phyloP scores from a whole-genome alignment of 1,284 basidiomycete genomes.

The Ganoderma resinaceum region DNA sequence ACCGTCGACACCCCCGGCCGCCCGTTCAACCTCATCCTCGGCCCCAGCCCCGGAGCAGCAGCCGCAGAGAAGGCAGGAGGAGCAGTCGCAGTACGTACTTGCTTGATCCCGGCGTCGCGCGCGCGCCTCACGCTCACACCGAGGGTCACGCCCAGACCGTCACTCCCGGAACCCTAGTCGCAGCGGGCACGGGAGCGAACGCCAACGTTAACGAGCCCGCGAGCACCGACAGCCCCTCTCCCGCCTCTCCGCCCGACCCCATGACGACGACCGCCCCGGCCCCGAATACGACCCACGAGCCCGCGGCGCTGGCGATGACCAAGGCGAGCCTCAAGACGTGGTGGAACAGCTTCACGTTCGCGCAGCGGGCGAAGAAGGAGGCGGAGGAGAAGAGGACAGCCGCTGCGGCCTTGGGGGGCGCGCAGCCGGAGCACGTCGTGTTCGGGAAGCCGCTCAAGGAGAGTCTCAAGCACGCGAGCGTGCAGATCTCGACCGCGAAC shows the following conservation, averaged over 20 bases:
- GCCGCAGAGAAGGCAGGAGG: conserved; percentile 7
- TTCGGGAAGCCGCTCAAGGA: conserved; percentile 89
- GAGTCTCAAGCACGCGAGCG: conserved; percentile 87
- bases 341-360: conserved; percentile 81
- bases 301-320: conserved; percentile 47
- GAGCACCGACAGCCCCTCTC: conserved; percentile 13
- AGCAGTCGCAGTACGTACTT: conserved; percentile 3
- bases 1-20: conserved; percentile 31
- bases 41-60: conserved; percentile 7
- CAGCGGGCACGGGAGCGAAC: conserved; percentile 7
- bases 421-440: conserved; percentile 51
- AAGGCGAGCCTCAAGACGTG: conserved; percentile 79
- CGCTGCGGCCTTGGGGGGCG: conserved; percentile 19
- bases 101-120: conserved; percentile 1
- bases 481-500: conserved; percentile 94
- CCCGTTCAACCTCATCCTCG: conserved; percentile 13
- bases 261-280: conserved; percentile 24
- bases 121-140: conserved; percentile 5
- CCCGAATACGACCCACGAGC: conserved; percentile 19
- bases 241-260: conserved; percentile 17
- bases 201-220: neutral
- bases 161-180: conserved; percentile 4
- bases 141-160: conserved; percentile 3
- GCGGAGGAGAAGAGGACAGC: conserved; percentile 49
- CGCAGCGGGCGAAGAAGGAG: conserved; percentile 63